Conservation (phyloP, 169 alveolate genomes). For the Eimeria acervulina region DNA sequence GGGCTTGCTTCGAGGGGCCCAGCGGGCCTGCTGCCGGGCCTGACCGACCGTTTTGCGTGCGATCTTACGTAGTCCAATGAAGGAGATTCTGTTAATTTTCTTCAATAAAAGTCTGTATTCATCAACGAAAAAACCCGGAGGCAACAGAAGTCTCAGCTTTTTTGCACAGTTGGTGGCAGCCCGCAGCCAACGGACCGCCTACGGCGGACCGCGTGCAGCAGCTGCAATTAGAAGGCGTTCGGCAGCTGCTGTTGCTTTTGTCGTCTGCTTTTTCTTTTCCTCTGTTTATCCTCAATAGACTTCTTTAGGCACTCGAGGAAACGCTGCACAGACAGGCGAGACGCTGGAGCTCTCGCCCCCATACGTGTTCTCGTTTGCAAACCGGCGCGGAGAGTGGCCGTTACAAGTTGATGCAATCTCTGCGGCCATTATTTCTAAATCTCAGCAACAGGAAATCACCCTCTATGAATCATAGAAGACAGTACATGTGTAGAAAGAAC, state of each 20-base stretch:
- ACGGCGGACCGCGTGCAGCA: not conserved
- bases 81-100: not conserved
- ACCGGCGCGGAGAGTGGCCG: too few relatives aligned
- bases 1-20: slow-evolving; percentile 78
- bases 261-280: not conserved
- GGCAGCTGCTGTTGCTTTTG: not conserved
- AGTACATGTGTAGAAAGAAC: not conserved
- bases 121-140: not conserved
- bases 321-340: not conserved
- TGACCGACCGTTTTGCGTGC: not conserved
- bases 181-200: slow-evolving; percentile 31
- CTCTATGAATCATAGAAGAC: not conserved
- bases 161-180: not conserved
- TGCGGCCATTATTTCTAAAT: too few relatives aligned
- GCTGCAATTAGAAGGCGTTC: not conserved
- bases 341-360: not conserved
- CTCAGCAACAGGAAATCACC: too few relatives aligned
- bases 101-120: not conserved
- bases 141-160: not conserved
- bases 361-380: too few relatives aligned
- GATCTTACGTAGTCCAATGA: not conserved
- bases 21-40: not conserved
- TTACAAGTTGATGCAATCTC: too few relatives aligned
- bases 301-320: not conserved
- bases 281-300: not conserved